Evolutionary conservation across 164 flowering plant genomes (phyloP), one percentile per base, ranked within the genome.

Genomic region (Annona squamosa): DNA sequence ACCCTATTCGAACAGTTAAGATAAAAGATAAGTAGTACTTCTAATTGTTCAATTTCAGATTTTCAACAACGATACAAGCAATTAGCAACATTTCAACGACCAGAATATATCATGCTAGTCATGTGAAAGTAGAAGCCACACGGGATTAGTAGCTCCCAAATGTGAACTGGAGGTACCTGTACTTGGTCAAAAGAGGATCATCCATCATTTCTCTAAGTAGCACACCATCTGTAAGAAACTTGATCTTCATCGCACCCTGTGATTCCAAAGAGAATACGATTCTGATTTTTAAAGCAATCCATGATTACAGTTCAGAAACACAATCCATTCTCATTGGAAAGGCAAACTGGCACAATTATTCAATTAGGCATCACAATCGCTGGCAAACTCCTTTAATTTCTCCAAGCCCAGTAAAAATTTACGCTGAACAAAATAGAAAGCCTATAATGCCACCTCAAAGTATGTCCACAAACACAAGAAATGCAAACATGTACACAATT

Each of bases 201-300:
- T 89, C 96, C 99, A 95, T 95, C 99, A 93, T 95, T 81, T 95
- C 99, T 76, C 97, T 83, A 4, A 95, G 92, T 59, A 95, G 78
- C 37, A 95, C 93, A 71, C 98, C 99, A 83, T 95, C 98, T 2
- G 98, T 95, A 42, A 95, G 92, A 87, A 93, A 95, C 68, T 95
- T 95, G 81, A 95, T 82, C 86, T 59, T 78, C 3, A 98, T 95
- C 42, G 79, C 76, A 70, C 79, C 92, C 98, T 92, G 88, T 71
- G 56, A 84, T 92, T 87, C 74, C 48, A 82, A 82, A 75, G 65
- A 63, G 41, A 37, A 73, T 42, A 65, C 68, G 61, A 5, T 66
- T 3, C 17, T 5, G 17, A 10, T 42, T 6, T 3, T 52, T 52
- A 52, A 13, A 3, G 10, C n/a, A 66, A 12, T 6, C 43, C 41